Evolutionary conservation across 2,329 filamentous ascomycete genomes (phyloP).

Genomic region (Colletotrichum siamense): DNA sequence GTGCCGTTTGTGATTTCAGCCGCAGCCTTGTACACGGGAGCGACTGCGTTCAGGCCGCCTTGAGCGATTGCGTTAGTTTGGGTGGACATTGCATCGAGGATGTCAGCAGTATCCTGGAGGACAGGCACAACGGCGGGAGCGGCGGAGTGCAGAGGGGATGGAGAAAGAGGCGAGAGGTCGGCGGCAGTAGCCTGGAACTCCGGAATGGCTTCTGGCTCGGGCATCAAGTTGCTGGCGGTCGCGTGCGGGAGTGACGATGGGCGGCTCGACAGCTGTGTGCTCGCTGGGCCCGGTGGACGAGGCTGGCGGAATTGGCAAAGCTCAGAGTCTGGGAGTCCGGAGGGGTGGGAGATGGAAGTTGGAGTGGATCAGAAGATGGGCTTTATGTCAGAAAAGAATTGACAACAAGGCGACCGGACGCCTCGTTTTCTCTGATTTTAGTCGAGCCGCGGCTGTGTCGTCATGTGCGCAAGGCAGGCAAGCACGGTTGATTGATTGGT

Average conservation of each 20-base stretch:
- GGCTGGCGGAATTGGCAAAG: conserved; percentile 4
- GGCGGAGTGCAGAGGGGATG: conserved; percentile 51
- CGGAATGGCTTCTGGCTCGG: conserved; percentile 37
- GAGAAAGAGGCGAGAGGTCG: conserved; percentile 58
- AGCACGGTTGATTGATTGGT: conserved; percentile 3
- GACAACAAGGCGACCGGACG: conserved; percentile 10
- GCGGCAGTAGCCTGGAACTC: conserved; percentile 59
- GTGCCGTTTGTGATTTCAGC: conserved; percentile 15
- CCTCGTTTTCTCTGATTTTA: conserved; percentile 10
- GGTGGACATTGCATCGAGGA: conserved; percentile 48
- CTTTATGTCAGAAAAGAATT: conserved; percentile 4
- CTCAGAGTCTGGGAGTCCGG: neutral
- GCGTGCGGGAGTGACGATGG: neutral
- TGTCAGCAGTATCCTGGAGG: conserved; percentile 59
- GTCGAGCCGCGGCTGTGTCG: neutral
- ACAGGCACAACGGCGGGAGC: conserved; percentile 53
- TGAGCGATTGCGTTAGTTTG: conserved; percentile 27
- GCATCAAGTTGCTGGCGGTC: conserved; percentile 43
- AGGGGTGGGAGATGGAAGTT: neutral
- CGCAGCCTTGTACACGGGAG: conserved; percentile 17
- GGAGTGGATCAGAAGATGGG: neutral
- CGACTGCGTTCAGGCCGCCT: conserved; percentile 23
- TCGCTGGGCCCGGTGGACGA: neutral
- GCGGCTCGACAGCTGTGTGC: neutral
- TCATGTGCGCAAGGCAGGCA: conserved; percentile 2